Evolutionary conservation across 208 protist genomes (phyloP).

Genomic region (Tritrichomonas foetus): DNA sequence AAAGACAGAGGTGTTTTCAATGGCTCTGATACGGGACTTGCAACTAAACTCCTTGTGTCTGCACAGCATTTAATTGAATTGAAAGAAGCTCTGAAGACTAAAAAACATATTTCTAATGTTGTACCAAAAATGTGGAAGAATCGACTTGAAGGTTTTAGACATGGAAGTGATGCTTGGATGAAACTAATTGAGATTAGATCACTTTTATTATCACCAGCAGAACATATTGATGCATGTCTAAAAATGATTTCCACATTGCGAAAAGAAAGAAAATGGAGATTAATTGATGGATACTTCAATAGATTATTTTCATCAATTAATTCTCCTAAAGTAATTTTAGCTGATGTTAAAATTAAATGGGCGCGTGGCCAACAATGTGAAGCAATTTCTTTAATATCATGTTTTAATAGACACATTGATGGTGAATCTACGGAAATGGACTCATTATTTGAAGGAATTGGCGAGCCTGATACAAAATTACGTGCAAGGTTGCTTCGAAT

Average conservation of each 20-base stretch:
- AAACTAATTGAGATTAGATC: neutral
- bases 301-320: neutral
- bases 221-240: constrained; percentile 13
- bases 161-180: neutral
- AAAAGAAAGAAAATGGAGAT: neutral
- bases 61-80: neutral
- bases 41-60: neutral
- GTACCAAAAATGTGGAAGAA: neutral
- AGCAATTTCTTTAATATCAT: neutral
- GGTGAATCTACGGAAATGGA: neutral
- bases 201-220: neutral
- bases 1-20: neutral
- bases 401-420: neutral
- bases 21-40: neutral
- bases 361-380: neutral
- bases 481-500: neutral
- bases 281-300: neutral
- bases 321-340: neutral
- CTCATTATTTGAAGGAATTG: neutral
- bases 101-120: neutral
- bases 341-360: neutral
- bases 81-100: neutral
- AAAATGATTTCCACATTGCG: neutral
- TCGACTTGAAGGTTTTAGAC: neutral
- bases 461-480: neutral